Evolutionary conservation across 2,329 filamentous ascomycete genomes (phyloP), one percentile per base, ranked within the genome.

Genomic region (Aspergillus brunneoviolaceus): DNA sequence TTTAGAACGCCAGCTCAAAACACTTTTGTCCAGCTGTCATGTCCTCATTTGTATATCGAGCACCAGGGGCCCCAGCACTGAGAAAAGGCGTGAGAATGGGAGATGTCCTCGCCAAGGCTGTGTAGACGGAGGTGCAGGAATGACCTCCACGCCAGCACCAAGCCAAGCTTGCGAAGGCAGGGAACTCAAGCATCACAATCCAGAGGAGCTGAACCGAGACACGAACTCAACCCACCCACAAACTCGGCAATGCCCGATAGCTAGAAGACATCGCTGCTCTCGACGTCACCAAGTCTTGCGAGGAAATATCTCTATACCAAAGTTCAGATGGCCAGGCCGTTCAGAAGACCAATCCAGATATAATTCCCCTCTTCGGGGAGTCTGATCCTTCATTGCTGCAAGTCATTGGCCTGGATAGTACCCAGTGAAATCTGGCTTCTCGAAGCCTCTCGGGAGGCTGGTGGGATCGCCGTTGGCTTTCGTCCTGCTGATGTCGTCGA

Each of bases 321-420:
- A 61, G 61, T 66, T 67, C 65, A 65, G 64, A 70, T 69, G 72
- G 72, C 65, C 67, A 71, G 75, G 72, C 68, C 61, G 65, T 62
- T 49, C 53, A 63, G 63, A 57, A 68, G 75, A 77, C 76, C 75
- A 78, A 76, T 78, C 75, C 73, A 45, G 61, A 74, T 71, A 65
- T 35, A 60, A 12, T 47, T 7, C 50, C 42, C 59, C 23, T 35
- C 58, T 52, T 31, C 50, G 39, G 16, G 16, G 29, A 23, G 53
- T 51, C 60, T 16, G 57, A 60, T 72, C 72, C 67, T 76, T 78
- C 76, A 77, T 78, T 78, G 76, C 71, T 78, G 62, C 76, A 73
- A 78, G 76, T 76, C 76, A 63, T 64, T 62, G 65, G 72, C 74
- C 71, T 72, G 70, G 65, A 55, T 59, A 47, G 45, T 65, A 19